Conservation (phyloP, 495 filamentous ascomycete species). For the Hypomontagnella submonticulosa region DNA sequence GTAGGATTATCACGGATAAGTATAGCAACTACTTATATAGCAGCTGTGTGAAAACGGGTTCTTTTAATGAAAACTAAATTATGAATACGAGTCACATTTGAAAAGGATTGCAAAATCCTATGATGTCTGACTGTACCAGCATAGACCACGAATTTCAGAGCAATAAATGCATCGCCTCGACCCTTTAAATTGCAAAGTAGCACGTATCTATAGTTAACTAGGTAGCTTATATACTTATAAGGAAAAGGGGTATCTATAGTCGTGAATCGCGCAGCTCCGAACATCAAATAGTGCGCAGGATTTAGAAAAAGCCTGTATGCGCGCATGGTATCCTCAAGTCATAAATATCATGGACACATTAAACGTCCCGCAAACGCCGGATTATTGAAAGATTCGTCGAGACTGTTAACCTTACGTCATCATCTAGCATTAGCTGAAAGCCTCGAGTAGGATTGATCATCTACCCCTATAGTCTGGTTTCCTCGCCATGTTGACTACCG, state of each 20-base stretch:
- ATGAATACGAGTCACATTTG: no score
- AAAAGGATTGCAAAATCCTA: no score
- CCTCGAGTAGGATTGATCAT: slow-evolving; percentile 36
- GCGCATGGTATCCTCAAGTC: slow-evolving; percentile 39
- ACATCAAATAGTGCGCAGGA: slow-evolving; percentile 3
- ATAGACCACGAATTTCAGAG: not conserved
- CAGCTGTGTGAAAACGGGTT: no score
- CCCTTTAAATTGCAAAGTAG: slow-evolving; percentile 1
- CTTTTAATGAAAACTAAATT: no score
- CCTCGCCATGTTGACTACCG: slow-evolving; percentile 81
- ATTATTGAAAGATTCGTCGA: slow-evolving; percentile 6
- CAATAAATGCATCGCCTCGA: not conserved
- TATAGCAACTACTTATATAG: no score
- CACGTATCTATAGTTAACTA: not conserved
- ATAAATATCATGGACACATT: slow-evolving; percentile 18
- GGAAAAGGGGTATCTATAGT: slow-evolving; percentile 40
- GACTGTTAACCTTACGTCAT: not conserved
- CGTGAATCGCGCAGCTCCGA: slow-evolving; percentile 12
- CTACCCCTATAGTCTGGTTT: slow-evolving; percentile 81
- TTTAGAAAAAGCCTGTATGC: slow-evolving; percentile 12
- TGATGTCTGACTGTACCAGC: no score
- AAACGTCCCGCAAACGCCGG: slow-evolving; percentile 23
- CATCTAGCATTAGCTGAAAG: not conserved
- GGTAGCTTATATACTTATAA: not conserved
- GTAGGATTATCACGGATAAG: no score